Evolutionary conservation across 768 basidiomycete species (phyloP).

Genomic region (Russula sp.): DNA sequence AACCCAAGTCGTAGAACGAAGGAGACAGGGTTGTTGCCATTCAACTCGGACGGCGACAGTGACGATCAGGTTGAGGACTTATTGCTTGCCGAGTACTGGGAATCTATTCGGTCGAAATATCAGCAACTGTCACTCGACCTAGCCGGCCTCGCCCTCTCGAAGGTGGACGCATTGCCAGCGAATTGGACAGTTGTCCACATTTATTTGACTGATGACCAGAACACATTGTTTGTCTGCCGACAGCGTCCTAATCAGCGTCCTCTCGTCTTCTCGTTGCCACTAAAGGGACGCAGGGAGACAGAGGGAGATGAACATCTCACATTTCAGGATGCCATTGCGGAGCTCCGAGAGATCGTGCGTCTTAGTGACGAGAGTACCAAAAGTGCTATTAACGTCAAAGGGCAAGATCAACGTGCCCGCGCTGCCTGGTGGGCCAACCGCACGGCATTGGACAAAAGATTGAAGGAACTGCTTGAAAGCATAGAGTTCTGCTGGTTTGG

Average conservation of each 20-base stretch:
- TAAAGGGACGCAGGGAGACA: conserved; percentile 73
- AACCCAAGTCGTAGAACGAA: conserved; percentile 18
- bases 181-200: conserved; percentile 85
- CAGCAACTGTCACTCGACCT: conserved; percentile 37
- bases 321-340: conserved; percentile 62
- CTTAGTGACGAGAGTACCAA: conserved; percentile 71
- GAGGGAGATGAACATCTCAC: conserved; percentile 66
- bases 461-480: conserved; percentile 68
- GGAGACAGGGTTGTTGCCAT: conserved; percentile 23
- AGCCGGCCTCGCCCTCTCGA: conserved; percentile 36
- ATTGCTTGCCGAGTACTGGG: conserved; percentile 56
- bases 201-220: conserved; percentile 74
- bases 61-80: conserved; percentile 27
- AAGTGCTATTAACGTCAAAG: conserved; percentile 61
- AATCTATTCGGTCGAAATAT: conserved; percentile 47
- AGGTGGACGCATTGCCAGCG: conserved; percentile 45
- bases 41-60: conserved; percentile 33
- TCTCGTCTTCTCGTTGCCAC: conserved; percentile 81
- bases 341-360: conserved; percentile 75
- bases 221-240: conserved; percentile 76
- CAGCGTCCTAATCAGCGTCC: conserved; percentile 56
- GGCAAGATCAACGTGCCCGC: conserved; percentile 56
- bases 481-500: conserved; percentile 98
- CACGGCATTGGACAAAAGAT: conserved; percentile 61
- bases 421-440: conserved; percentile 85